Evolutionary conservation across 2,329 filamentous ascomycete genomes (phyloP).

Genomic region (Phialemonium atrogriseum): DNA sequence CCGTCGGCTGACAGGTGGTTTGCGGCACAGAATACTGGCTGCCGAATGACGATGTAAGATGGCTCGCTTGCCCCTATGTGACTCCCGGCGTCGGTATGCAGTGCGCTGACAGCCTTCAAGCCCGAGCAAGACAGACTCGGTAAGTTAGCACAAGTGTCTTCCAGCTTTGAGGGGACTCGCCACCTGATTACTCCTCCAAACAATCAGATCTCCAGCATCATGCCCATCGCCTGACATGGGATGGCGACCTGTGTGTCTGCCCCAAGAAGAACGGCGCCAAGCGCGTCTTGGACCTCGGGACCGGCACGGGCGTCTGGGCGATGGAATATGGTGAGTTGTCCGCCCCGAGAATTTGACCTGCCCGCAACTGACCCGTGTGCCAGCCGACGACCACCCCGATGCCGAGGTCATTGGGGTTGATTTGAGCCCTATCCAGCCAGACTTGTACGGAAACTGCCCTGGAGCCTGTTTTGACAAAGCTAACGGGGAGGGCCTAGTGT

Average conservation of each 20-base stretch:
- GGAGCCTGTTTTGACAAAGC: not conserved
- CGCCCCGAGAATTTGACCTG: not conserved
- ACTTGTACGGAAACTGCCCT: no score
- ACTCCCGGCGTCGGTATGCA: no score
- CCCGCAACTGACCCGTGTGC: not conserved
- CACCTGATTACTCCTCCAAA: not conserved
- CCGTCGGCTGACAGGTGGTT: no score
- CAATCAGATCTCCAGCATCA: not conserved
- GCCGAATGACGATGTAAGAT: no score
- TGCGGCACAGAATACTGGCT: no score
- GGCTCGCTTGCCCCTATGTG: no score
- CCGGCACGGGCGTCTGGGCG: conserved; percentile 13
- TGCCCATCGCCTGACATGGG: not conserved
- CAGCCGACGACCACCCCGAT: conserved; percentile 10
- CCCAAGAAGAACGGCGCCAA: conserved; percentile 10
- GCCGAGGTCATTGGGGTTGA: conserved; percentile 12
- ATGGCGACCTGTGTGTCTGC: conserved; percentile 5
- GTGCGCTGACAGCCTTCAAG: no score
- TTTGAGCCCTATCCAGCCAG: conserved; percentile 9
- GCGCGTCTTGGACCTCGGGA: conserved; percentile 12
- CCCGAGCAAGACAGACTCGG: not conserved
- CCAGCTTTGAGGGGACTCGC: not conserved
- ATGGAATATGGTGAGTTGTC: conserved; percentile 11
- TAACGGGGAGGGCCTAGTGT: conserved; percentile 5
- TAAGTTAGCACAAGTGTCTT: not conserved